Percentiles rank a stretch among this genome's conserved stretches.
Evolutionary conservation across 805 yeast species (phyloP).

Genomic region (Lipomyces orientalis): DNA sequence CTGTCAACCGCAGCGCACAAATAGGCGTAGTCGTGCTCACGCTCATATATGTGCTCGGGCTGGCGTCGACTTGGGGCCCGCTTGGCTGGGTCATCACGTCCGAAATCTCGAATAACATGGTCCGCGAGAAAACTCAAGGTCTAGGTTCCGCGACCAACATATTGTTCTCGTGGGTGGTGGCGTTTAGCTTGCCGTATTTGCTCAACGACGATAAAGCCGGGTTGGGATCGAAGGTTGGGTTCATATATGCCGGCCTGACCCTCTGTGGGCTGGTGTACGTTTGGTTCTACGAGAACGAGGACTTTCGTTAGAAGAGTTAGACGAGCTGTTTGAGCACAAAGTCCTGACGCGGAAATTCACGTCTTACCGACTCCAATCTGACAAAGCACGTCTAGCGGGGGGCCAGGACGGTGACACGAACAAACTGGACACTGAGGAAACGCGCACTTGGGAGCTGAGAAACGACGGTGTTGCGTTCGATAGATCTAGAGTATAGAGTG

Average conservation of each 20-base stretch:
- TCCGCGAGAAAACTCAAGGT: constrained; percentile 2
- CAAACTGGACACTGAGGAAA: too few species aligned
- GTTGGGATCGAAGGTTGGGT: constrained; percentile 2
- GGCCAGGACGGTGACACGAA: too few species aligned
- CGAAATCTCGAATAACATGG: not conserved
- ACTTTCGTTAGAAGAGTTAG: constrained; percentile 77
- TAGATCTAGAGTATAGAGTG: too few species aligned
- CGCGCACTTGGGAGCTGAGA: too few species aligned
- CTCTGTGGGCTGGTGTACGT: constrained; percentile 49
- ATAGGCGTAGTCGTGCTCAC: constrained; percentile 2
- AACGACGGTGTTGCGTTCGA: too few species aligned
- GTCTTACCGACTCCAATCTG: not conserved
- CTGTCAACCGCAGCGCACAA: not conserved
- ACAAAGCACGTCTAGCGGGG: too few species aligned
- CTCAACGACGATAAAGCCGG: not conserved
- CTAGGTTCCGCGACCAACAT: not conserved
- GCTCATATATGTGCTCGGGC: not conserved
- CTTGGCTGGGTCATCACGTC: constrained; percentile 5
- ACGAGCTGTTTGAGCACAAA: constrained; percentile 58
- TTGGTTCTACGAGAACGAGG: constrained; percentile 64
- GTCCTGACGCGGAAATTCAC: not conserved
- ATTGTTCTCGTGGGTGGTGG: constrained; percentile 4
- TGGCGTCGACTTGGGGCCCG: not conserved
- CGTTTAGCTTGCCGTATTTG: constrained; percentile 7
- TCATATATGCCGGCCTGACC: constrained; percentile 7